Percentiles rank a stretch among this genome's conserved stretches.
Evolutionary conservation across 768 basidiomycete genomes (phyloP).

Genomic region (Russula sp.): DNA sequence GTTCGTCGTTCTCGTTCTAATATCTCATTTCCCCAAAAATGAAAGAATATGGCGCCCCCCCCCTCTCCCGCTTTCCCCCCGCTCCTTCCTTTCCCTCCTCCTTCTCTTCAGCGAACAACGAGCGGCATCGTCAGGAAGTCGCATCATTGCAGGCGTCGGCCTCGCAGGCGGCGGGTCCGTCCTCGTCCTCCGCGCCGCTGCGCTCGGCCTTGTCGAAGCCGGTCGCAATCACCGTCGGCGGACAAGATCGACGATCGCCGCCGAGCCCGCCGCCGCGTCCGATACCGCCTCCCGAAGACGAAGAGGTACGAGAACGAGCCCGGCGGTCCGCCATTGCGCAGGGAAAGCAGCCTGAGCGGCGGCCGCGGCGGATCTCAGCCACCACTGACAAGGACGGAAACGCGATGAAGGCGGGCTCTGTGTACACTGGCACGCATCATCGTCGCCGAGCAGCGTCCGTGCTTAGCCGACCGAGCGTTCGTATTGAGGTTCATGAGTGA

Average conservation of each 20-base stretch:
- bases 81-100: background rate
- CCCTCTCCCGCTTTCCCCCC: background rate
- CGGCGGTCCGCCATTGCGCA: conserved; percentile 9
- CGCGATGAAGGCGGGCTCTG: conserved; percentile 14
- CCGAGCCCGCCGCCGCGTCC: conserved; percentile 14
- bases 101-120: conserved; percentile 23
- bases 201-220: conserved; percentile 5
- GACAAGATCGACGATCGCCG: background rate
- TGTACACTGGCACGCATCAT: conserved; percentile 13
- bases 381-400: conserved; percentile 13
- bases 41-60: background rate
- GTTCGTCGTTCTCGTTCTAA: conserved; percentile 32
- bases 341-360: conserved; percentile 16
- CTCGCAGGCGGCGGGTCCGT: conserved; percentile 14
- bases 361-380: conserved; percentile 11
- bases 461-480: conserved; percentile 21
- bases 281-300: conserved; percentile 9
- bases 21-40: background rate
- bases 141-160: conserved; percentile 18
- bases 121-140: conserved; percentile 23
- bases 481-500: conserved; percentile 21
- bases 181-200: background rate
- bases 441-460: conserved; percentile 11
- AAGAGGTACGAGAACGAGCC: background rate
- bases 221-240: conserved; percentile 12